Percentiles rank a stretch among this genome's conserved stretches.
These are phyloP conservation scores for Lodderomyces jiufengensis DNA, from an alignment of 1,139 yeast species.

Conservation along the genomic window DNA sequence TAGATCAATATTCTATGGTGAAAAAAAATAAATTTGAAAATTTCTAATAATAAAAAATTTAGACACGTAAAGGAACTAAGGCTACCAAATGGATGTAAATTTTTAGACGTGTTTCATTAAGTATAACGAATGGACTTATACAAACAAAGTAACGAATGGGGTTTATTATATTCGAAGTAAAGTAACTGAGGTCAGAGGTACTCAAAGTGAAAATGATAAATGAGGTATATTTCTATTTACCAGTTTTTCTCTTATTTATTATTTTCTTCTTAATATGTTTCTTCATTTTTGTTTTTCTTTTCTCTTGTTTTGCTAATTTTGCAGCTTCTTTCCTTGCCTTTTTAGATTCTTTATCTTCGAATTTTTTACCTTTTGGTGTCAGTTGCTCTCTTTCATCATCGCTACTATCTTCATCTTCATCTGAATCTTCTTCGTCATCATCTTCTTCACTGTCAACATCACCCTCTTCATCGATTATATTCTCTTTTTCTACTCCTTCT, in stretches of 20 bases:
- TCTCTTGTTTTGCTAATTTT: constrained; percentile 81
- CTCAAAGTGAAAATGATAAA: too few relatives aligned
- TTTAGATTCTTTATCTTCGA: constrained; percentile 81
- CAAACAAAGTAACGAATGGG: too few relatives aligned
- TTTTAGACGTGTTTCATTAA: too few relatives aligned
- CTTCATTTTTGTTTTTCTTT: constrained; percentile 86
- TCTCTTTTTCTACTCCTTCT: constrained; percentile 12
- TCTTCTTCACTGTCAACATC: constrained; percentile 17
- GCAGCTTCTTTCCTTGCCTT: constrained; percentile 80
- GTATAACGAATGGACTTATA: too few relatives aligned
- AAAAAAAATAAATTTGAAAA: too few relatives aligned
- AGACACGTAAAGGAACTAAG: too few relatives aligned
- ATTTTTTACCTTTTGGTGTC: constrained; percentile 63
- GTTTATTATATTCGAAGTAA: too few relatives aligned
- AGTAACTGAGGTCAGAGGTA: too few relatives aligned
- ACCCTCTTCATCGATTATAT: constrained; percentile 9
- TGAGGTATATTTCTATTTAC: too few relatives aligned
- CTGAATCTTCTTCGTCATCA: constrained; percentile 29
- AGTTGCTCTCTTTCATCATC: constrained; percentile 41
- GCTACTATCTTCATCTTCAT: constrained; percentile 26
- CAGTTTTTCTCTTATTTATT: constrained; percentile 50
- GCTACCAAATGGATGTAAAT: too few relatives aligned
- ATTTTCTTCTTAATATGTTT: constrained; percentile 85
- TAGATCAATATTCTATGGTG: too few relatives aligned
- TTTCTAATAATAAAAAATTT: too few relatives aligned